A percentile compares a stretch with the other conserved stretches of the same genome.
phyloP scores from a whole-genome alignment of 116 monocot genomes.

The Posidonia oceanica region DNA sequence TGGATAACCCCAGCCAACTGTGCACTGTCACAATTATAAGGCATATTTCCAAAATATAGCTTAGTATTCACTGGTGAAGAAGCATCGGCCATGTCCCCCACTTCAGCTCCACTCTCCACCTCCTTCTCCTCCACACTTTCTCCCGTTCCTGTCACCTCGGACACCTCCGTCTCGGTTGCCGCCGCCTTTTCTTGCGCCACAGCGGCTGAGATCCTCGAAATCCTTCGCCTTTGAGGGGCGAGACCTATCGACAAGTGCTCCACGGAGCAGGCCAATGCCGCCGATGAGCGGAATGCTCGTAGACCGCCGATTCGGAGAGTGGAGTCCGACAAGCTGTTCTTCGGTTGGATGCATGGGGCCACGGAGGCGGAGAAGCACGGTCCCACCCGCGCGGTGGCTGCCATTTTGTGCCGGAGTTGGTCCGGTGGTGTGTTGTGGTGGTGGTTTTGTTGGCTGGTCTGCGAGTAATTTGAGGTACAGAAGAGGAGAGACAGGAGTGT shows the following conservation, averaged over 20 bases:
- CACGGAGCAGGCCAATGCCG: neutral
- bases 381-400: constrained; percentile 3
- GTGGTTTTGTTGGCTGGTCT: neutral
- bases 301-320: neutral
- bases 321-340: neutral
- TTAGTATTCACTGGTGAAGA: constrained; percentile 29
- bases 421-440: too few species aligned
- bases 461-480: neutral
- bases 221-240: neutral
- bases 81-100: neutral
- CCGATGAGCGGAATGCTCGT: constrained; percentile 1
- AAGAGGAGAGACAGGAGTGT: neutral
- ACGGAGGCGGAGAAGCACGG: constrained; percentile 10
- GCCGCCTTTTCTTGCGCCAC: constrained; percentile 26
- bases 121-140: constrained; percentile 1
- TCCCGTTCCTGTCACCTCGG: neutral
- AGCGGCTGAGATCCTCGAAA: constrained; percentile 19
- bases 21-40: constrained; percentile 86
- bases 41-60: constrained; percentile 91
- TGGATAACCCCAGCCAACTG: constrained; percentile 86
- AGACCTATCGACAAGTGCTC: constrained; percentile 4
- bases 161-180: neutral
- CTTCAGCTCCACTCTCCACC: constrained; percentile 9
- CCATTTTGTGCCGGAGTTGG: neutral
- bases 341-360: constrained; percentile 5